phyloP scores from a whole-genome alignment of 2,329 filamentous ascomycete genomes.

The Davidsoniella virescens region DNA sequence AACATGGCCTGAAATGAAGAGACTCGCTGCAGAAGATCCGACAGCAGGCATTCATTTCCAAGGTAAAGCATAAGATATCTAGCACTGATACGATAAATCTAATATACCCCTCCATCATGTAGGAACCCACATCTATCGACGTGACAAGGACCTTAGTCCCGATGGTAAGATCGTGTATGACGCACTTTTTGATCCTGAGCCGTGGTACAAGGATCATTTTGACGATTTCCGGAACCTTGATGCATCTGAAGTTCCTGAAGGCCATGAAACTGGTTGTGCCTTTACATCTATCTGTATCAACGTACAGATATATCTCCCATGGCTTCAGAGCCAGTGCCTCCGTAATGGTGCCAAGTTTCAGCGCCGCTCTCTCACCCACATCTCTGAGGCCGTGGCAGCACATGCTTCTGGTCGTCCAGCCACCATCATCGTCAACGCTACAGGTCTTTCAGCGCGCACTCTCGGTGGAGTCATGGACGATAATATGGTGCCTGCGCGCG shows the following conservation, averaged over 20 bases:
- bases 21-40: constrained; percentile 46
- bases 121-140: constrained; percentile 35
- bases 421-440: constrained; percentile 63
- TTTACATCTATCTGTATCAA: constrained; percentile 89
- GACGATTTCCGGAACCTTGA: constrained; percentile 52
- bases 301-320: constrained; percentile 71
- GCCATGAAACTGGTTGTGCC: constrained; percentile 52
- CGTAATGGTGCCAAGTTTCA: constrained; percentile 54
- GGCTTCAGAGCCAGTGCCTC: constrained; percentile 66
- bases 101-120: background rate
- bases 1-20: constrained; percentile 47
- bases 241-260: constrained; percentile 40
- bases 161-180: constrained; percentile 34
- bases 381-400: constrained; percentile 42
- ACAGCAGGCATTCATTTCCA: constrained; percentile 73
- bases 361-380: constrained; percentile 48
- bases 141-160: constrained; percentile 42
- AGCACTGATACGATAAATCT: background rate
- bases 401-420: constrained; percentile 2
- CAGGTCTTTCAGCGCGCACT: constrained; percentile 56
- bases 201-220: constrained; percentile 59
- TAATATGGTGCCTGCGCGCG: constrained; percentile 58
- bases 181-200: constrained; percentile 45
- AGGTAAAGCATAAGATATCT: constrained; percentile 24
- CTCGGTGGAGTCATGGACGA: constrained; percentile 70